Percentiles rank a stretch among this genome's conserved stretches.
Conservation (phyloP, 768 basidiomycete genomes). For the Cystoderma amianthinum region DNA sequence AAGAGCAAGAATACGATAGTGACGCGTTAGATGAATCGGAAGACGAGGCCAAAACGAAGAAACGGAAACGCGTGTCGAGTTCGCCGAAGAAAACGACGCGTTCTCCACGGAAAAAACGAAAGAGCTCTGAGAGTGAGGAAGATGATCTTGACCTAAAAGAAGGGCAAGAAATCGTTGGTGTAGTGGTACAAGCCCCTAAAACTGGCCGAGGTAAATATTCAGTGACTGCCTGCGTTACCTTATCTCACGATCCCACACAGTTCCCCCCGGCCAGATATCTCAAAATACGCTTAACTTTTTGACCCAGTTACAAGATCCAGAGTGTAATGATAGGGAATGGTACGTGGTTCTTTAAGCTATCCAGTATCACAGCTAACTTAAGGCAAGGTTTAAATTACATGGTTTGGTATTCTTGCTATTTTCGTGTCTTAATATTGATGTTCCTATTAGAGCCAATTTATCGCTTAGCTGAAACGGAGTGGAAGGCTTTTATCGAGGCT, state of each 20-base stretch:
- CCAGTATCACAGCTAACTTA: conserved; percentile 1
- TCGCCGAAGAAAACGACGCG: conserved; percentile 14
- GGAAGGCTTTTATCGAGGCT: conserved; percentile 74
- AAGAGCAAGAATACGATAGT: conserved; percentile 26
- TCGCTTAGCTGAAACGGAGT: conserved; percentile 80
- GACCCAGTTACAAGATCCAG: conserved; percentile 58
- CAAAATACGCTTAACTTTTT: conserved; percentile 82
- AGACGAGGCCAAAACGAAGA: conserved; percentile 16
- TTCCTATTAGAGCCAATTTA: conserved; percentile 60
- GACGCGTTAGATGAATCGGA: conserved; percentile 37
- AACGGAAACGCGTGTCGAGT: conserved; percentile 15
- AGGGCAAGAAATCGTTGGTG: conserved; percentile 67
- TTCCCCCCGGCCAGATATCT: conserved; percentile 81
- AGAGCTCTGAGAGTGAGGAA: conserved; percentile 19
- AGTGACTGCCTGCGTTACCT: not conserved
- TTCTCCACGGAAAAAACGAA: conserved; percentile 16
- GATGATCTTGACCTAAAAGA: conserved; percentile 45
- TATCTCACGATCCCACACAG: not conserved
- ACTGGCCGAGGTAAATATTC: conserved; percentile 62
- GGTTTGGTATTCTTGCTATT: conserved; percentile 29
- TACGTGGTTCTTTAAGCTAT: conserved; percentile 18
- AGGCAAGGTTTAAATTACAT: conserved; percentile 72
- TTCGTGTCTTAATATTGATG: not conserved
- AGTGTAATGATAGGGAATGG: conserved; percentile 84
- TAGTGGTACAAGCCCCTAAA: conserved; percentile 74